Conservation (phyloP, 164 flowering plant genomes). For the Stephania cephalantha region DNA sequence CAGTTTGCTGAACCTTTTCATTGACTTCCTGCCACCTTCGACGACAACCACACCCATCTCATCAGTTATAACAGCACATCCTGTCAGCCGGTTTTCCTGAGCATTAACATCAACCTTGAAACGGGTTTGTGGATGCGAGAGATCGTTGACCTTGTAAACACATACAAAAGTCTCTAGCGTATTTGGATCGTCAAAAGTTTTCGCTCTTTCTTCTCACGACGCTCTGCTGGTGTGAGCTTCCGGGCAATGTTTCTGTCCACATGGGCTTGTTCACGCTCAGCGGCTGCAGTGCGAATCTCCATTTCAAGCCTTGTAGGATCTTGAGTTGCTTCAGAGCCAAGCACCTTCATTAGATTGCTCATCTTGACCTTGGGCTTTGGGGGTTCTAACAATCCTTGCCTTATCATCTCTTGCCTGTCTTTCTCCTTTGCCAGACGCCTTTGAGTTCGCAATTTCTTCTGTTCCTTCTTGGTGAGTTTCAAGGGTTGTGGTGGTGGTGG, state of each 20-base stretch:
- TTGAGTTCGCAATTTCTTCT: conserved; percentile 94
- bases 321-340: conserved; percentile 97
- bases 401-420: conserved; percentile 96
- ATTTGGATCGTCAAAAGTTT: conserved; percentile 83
- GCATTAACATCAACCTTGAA: conserved; percentile 96
- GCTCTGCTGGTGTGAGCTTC: conserved; percentile 95
- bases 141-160: conserved; percentile 72
- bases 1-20: conserved; percentile 81
- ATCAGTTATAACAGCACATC: conserved; percentile 68
- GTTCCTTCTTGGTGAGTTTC: conserved; percentile 90
- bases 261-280: conserved; percentile 98
- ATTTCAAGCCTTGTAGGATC: conserved; percentile 93
- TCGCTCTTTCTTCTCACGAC: conserved; percentile 92
- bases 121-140: conserved; percentile 73
- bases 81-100: conserved; percentile 74
- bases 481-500: conserved; percentile 97
- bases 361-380: conserved; percentile 92
- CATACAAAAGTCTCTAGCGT: conserved; percentile 75
- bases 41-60: conserved; percentile 76
- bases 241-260: conserved; percentile 91
- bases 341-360: conserved; percentile 97
- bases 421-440: conserved; percentile 82
- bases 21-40: conserved; percentile 87
- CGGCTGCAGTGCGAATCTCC: conserved; percentile 93
- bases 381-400: conserved; percentile 91